Evolutionary conservation across 306 rosid species (phyloP), one percentile per base, ranked within the genome.

Genomic region (Adenanthera pavonina): DNA sequence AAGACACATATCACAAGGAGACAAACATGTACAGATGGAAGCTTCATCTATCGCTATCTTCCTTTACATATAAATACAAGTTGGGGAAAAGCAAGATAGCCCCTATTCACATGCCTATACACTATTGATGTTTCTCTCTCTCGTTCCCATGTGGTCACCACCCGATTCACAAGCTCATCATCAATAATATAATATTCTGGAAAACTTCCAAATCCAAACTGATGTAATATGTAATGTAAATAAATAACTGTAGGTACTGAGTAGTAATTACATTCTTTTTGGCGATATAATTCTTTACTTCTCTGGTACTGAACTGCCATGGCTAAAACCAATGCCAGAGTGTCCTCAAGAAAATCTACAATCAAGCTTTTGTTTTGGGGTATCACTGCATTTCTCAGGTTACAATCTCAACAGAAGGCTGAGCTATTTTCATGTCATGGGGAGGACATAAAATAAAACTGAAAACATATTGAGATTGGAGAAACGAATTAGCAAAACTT

Each of bases 41-140:
- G 78, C 84, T 85, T 93, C 88, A 85, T 88, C 90, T 60, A 85
- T 91, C 91, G 15, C 91, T 64, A 80, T 91, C 92, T 65, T 80
- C 79, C 82, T 52, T 72, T 79, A 81, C 69, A 74, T 30, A 77
- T 76, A 25, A 73, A 60, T 34, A 84, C 57, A 17, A 48, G 76
- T 60, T 53, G 48, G 71, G 77, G 52, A 65, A 54, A 81, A 72
- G 81, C 69, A 77, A 83, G 69, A 78, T 81, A 56, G 79, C 59
- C 82, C 40, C 86, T 41, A 46, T 77, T 85, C 97, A 90, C 90
- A 89, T 82, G 92, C 82, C 61, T 71, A 47, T 54, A 41, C 69
- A 83, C 15, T 54, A 76, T 46, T 72, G 73, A 82, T 54, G 86
- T 81, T 81, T 59, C 35, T 59, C 34, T 56, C 53, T 69, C 36